Base-by-base conservation (phyloP, 2,329 filamentous ascomycete genomes). In the Clarireedia paspali region DNA sequence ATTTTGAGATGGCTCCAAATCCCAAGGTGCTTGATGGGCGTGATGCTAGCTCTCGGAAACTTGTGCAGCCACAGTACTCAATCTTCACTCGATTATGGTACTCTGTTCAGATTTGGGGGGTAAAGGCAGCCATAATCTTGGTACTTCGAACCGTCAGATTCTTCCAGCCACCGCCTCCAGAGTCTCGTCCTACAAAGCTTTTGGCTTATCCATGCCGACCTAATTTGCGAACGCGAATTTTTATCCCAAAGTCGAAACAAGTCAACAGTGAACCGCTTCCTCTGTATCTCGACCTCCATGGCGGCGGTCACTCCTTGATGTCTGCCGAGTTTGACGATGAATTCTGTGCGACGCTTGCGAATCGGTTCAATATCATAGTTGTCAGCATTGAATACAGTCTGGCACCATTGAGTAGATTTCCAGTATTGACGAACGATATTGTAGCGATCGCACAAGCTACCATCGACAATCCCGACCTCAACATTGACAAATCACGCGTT, bases 201-300 rank as follows among this genome's bases (percentile, higher is more conserved):
- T 12, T 52, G 20, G 49, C 54, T 23, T 69, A 70, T 57, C 52
- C 57, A n/a, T 66, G 62, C 27, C 63, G 66, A 24, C 67, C 63
- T 7, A 56, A 51, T 26, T 61, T 67, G 23, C 57, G 51, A 39
- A 60, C 64, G 30, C 62, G 68, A 14, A 66, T 77, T 54, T 77
- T 76, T 66, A 70, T 72, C 46, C 75, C 75, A 1, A 61, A 63
- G 1, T 61, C 59, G 38, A 68, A 73, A 59, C 66, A 72, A 46
- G 62, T 65, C 3, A 65, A 66, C 0, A 62, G 65, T 6, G 63
- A 66, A 7, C 65, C 64, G 6, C 68, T 67, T 7, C 76, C 77
- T 1, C 68, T 74, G 2, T 70, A 79, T 47, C 68, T 82, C 46
- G 72, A 75, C 53, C 72, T 80, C 61, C 79, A 82, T 60, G 78